phyloP scores from a whole-genome alignment of 805 yeast species.

The Kluyveromyces wickerhamii region DNA sequence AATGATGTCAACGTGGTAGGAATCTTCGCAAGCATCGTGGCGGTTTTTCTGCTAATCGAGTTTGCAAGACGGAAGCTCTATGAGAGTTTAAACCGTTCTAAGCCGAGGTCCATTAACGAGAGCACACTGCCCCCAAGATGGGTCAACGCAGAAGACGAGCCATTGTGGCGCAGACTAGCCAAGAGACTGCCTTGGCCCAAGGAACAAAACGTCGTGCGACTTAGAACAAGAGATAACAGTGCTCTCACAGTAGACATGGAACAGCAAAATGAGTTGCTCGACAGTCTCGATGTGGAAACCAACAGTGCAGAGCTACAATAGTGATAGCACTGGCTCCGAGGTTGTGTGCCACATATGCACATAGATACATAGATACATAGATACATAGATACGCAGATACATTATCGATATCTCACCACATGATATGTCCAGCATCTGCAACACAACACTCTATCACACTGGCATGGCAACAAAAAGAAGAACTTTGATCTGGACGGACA shows the following conservation, averaged over 20 bases:
- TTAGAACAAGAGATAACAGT: slow-evolving; percentile 1
- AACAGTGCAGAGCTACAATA: slow-evolving; percentile 12
- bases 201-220: slow-evolving; percentile 8
- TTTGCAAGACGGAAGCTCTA: slow-evolving; percentile 29
- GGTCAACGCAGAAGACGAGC: slow-evolving; percentile 21
- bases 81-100: slow-evolving; percentile 7
- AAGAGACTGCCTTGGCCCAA: slow-evolving; percentile 4
- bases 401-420: no score
- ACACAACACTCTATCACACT: no score
- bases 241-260: slow-evolving; percentile 28
- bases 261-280: slow-evolving; percentile 34
- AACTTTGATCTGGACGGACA: no score
- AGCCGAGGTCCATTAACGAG: slow-evolving; percentile 36
- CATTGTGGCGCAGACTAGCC: slow-evolving; percentile 9
- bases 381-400: no score
- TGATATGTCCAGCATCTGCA: no score
- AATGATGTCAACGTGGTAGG: slow-evolving; percentile 59
- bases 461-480: no score
- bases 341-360: no score
- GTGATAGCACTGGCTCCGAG: not conserved
- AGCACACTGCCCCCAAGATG: slow-evolving; percentile 34
- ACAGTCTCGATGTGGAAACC: slow-evolving; percentile 28
- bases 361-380: no score
- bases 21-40: slow-evolving; percentile 50
- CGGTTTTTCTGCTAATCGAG: slow-evolving; percentile 33